Evolutionary conservation across 495 filamentous ascomycete species (phyloP), one percentile per base, ranked within the genome.

Genomic region (Neohortaea acidophila): DNA sequence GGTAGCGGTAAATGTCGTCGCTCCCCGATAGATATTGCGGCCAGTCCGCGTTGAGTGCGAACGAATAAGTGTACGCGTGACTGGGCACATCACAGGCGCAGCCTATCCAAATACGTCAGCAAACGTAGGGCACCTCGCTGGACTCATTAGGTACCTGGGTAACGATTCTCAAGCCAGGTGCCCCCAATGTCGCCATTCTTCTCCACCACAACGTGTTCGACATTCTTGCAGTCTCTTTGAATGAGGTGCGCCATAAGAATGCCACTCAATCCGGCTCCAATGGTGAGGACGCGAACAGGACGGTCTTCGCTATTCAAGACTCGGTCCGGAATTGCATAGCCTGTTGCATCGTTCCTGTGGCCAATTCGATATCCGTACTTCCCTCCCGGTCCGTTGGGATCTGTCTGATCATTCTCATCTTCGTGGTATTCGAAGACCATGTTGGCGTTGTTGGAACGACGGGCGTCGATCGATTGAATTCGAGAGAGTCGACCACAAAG

Each of bases 41-140:
- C 49, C 42, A 49, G 33, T 49, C 40, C 8, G 32, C 23, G n/a
- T 52, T 52, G 13, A 45, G 49, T 21, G 44, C 45, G 21, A 41
- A 49, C 4, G 45, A 41, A 15, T 39, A 52, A 3, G 41, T 41
- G 31, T 52, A 49, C 21, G 30, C 37, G 27, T 52, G 49, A n/a
- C 38, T 36, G 13, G 38, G 44, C 4, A 43, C 39, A 17, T 47
- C 44, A 23, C 40, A 43, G 14, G 43, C 34, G 21, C 38, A 43
- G 17, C 44, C 24, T 27, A 27, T 7, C n/a, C n/a, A n/a, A n/a
- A n/a, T n/a, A n/a, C n/a, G n/a, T n/a, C n/a, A n/a, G n/a, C n/a
- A n/a, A n/a, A n/a, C n/a, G n/a, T n/a, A n/a, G n/a, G n/a, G n/a
- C n/a, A n/a, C n/a, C n/a, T n/a, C n/a, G n/a, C n/a, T n/a, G n/a